Evolutionary conservation across 2,329 filamentous ascomycete species (phyloP), one percentile per base, ranked within the genome.

Genomic region (Cladosporium sp.): DNA sequence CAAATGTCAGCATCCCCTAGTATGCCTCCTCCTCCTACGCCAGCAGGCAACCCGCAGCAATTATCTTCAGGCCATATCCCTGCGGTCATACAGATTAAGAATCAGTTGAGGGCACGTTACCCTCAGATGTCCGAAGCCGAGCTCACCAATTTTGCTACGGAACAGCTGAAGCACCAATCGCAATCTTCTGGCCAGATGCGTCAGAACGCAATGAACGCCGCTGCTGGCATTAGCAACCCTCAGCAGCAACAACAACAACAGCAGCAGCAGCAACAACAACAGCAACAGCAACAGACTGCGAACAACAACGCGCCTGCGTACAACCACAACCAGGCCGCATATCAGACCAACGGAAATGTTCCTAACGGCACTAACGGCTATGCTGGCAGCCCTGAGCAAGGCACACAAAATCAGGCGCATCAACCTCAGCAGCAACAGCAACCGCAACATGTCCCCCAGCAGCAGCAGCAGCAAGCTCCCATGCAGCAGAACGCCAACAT

Each of bases 41-140:
- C 74, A n/a, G 69, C 71, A 46, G 68, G 65, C 2, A 80, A 82
- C 62, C 79, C 82, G 3, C 83, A 83, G 68, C 77, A 81, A 63
- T 78, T 86, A 52, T 84, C 81, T 26, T 84, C 79, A 58, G 83
- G 83, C 26, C 82, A 84, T 69, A 80, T 86, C 53, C 84, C 85
- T 16, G 82, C 82, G 10, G 83, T 87, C 66, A 84, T 82, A 64
- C 82, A 80, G 65, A 81, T 86, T 64, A 80, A 82, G 66, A 83
- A 81, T 67, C 81, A 84, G 46, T 80, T 87, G 18, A 81, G 84
- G 68, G 78, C 78, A 63, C 81, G 75, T 69, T 80, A 85, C 68
- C 85, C 85, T 1, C 80, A 81, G 64, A 76, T 85, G 68, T 78
- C 83, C 1, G 79, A 81, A 3, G 85, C 87, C 29, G 83, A 88